Evolutionary conservation across 345 rosid species (phyloP).

Genomic region (Linum lewisii): DNA sequence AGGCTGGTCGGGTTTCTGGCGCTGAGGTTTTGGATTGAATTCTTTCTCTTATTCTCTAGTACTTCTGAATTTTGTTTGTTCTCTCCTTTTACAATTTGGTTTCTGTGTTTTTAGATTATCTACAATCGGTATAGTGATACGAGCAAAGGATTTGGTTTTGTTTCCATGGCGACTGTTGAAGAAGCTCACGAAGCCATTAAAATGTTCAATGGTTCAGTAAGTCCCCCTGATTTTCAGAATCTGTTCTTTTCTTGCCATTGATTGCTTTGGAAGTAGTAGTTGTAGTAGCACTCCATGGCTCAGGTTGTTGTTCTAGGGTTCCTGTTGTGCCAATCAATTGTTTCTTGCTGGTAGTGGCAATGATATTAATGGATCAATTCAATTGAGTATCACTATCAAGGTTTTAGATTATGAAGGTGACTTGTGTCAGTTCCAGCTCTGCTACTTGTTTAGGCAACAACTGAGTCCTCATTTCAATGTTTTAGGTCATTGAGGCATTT

Average conservation of each 20-base stretch:
- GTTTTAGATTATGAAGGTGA: too few relatives aligned
- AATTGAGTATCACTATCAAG: too few relatives aligned
- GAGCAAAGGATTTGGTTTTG: constrained; percentile 95
- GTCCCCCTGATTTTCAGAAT: constrained; percentile 16
- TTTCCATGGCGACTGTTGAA: constrained; percentile 59
- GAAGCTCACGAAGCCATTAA: constrained; percentile 83
- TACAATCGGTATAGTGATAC: constrained; percentile 73
- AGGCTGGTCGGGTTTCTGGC: constrained; percentile 61
- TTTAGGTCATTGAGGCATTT: too few relatives aligned
- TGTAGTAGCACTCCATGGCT: too few relatives aligned
- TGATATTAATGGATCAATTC: too few relatives aligned
- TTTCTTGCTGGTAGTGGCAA: too few relatives aligned
- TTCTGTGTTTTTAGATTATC: constrained; percentile 58
- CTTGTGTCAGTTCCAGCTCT: too few relatives aligned
- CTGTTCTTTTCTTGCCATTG: neutral
- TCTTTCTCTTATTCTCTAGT: neutral
- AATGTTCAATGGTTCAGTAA: constrained; percentile 70
- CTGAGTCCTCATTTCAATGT: too few relatives aligned
- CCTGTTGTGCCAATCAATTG: too few relatives aligned
- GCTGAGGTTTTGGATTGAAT: constrained; percentile 43
- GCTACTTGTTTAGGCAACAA: too few relatives aligned
- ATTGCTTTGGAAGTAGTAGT: too few relatives aligned
- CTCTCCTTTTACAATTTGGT: neutral
- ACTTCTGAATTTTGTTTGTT: neutral
- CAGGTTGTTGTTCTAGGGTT: too few relatives aligned